Evolutionary conservation across 78 protist species (phyloP).

Genomic region (Guillardia theta): DNA sequence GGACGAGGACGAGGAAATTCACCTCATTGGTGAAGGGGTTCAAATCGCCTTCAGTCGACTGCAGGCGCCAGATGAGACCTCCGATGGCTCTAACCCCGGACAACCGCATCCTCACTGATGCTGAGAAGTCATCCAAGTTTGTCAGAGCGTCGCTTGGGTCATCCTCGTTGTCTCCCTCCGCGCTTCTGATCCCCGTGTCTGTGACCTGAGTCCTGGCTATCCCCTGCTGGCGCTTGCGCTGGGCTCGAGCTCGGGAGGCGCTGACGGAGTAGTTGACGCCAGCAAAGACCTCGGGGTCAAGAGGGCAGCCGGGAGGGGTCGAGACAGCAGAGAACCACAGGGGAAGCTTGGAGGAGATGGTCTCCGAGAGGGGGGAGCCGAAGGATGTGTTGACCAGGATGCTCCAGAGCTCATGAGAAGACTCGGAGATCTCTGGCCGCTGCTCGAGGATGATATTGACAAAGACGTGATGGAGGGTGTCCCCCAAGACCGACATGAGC

Average conservation of each 20-base stretch:
- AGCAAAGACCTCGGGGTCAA: too few relatives aligned
- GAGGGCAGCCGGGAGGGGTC: neutral
- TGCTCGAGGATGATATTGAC: slow-evolving; percentile 26
- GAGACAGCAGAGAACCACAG: neutral
- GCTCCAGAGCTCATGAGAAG: neutral
- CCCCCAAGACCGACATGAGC: neutral
- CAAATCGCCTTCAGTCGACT: neutral
- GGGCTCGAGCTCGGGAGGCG: too few relatives aligned
- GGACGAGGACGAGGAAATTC: too few relatives aligned
- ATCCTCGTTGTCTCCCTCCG: neutral
- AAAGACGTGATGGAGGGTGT: neutral
- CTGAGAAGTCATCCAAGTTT: neutral
- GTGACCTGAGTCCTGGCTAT: too few relatives aligned
- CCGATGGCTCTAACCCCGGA: neutral
- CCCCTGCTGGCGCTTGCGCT: too few relatives aligned
- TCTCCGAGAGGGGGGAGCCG: neutral
- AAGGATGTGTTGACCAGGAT: neutral
- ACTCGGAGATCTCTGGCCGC: neutral
- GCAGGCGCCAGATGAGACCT: neutral
- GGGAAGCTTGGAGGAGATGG: neutral
- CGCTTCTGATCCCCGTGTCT: too few relatives aligned
- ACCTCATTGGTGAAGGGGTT: too few relatives aligned
- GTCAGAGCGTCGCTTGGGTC: neutral
- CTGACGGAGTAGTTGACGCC: too few relatives aligned
- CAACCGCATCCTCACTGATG: neutral